Evolutionary conservation across 306 rosid genomes (phyloP), one percentile per base, ranked within the genome.

Genomic region (Castanea mollissima): DNA sequence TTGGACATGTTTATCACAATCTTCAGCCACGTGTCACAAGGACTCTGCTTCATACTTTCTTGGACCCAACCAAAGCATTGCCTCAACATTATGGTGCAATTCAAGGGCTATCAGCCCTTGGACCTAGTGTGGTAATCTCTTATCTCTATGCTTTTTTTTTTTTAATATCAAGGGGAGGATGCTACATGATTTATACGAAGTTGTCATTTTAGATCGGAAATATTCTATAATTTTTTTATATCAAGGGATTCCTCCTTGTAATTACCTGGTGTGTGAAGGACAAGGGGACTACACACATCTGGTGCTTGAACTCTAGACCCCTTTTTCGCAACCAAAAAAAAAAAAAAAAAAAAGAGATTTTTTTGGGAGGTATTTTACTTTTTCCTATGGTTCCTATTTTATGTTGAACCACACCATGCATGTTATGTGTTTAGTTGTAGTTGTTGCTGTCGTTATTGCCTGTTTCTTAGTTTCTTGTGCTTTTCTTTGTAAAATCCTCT

Each of bases 41-140:
- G 86, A 92, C 99, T 54, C 86, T 92, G 81, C 91, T 94, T 69
- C 97, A 92, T 72, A 71, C 94, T 69, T 94, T 94, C 90, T 85
- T 94, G 84, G 99, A 94, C 83, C 95, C 99, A 74, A 80, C 88
- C 76, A 94, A 91, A 87, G 63, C 91, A 70, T 83, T 92, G 63
- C 81, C 99, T 82, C 97, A 92, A 82, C 97, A 94, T 81, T 94
- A 92, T 85, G 99, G 99, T 71, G 97, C 97, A 81, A 90, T 92
- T 85, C 92, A 92, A 86, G 97, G 97, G 74, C 86, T 92, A 83
- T 82, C 91, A 86, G 97, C 91, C 76, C 92, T 94, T 81, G 97
- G 99, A 83, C 88, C 95, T 49, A 78, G 81, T 71, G 77, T 90
- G 95, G 99, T 94, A 91, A 83, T 35, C 82, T 82, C 80, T 80